These are phyloP conservation scores for Phytophthora tentaculata DNA, from an alignment of 352 stramenopile genomes.

Conservation along the genomic window DNA sequence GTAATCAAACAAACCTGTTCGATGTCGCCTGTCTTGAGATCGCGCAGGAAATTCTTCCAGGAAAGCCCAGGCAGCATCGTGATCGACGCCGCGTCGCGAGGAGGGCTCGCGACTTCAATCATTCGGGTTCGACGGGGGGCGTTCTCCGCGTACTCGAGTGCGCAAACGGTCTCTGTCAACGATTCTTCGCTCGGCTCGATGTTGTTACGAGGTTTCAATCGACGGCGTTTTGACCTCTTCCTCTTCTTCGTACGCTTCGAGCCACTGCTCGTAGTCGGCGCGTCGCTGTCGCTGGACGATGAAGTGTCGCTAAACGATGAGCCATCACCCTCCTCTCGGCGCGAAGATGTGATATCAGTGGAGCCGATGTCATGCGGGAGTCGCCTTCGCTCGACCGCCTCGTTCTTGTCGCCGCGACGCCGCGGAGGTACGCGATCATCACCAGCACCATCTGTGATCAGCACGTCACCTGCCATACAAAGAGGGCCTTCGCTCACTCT, in stretches of 20 bases:
- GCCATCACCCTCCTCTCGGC: no score
- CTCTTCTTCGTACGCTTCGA: no score
- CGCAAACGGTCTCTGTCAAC: background rate
- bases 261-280: no score
- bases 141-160: background rate
- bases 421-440: background rate
- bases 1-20: background rate
- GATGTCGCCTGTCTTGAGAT: background rate
- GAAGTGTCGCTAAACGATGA: no score
- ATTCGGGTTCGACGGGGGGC: background rate
- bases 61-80: slow-evolving; percentile 3
- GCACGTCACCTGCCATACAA: slow-evolving; percentile 3
- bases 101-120: slow-evolving; percentile 9
- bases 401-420: no score
- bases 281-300: no score
- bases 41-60: slow-evolving; percentile 11
- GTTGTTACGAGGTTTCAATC: no score
- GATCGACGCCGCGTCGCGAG: slow-evolving; percentile 4
- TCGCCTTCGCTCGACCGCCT: no score
- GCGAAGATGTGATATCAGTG: no score
- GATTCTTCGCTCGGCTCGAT: no score
- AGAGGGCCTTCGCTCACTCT: slow-evolving; percentile 25
- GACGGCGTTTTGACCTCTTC: no score
- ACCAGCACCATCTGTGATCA: slow-evolving; percentile 2
- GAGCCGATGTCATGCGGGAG: no score